Percentiles rank a stretch among this genome's conserved stretches.
Conservation (phyloP, 2,329 filamentous ascomycete species). For the Calonectria naviculata region DNA sequence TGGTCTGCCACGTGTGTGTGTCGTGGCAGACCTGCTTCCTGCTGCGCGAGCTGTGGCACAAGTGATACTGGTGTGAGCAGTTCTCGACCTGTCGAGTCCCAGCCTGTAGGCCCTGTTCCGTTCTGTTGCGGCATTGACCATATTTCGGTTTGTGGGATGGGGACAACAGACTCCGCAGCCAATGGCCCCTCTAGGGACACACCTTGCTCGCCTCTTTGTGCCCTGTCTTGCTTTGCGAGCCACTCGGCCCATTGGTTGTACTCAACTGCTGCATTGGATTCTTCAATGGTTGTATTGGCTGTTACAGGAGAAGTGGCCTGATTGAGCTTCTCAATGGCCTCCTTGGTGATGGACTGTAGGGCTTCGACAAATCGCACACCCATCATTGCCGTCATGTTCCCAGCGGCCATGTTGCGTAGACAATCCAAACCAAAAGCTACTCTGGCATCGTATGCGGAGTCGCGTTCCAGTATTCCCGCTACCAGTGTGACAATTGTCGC, state of each 20-base stretch:
- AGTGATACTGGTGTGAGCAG: not conserved
- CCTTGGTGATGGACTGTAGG: slow-evolving; percentile 33
- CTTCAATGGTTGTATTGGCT: not conserved
- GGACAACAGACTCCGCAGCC: not conserved
- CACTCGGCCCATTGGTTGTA: slow-evolving; percentile 37
- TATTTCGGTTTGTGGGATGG: not conserved
- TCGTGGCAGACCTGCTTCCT: not conserved
- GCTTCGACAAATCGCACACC: slow-evolving; percentile 41
- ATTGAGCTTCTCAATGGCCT: slow-evolving; percentile 31
- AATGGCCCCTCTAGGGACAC: not conserved
- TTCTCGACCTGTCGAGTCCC: not conserved
- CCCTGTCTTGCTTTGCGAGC: slow-evolving; percentile 26
- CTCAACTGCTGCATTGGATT: not conserved
- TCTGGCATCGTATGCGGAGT: slow-evolving; percentile 42
- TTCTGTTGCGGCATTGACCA: not conserved
- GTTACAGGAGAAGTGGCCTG: not conserved
- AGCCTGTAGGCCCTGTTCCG: not conserved
- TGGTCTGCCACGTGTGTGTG: slow-evolving; percentile 3
- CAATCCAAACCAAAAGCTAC: slow-evolving; percentile 46
- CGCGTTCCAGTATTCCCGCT: slow-evolving; percentile 47
- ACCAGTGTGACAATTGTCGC: slow-evolving; percentile 49
- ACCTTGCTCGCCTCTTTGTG: not conserved
- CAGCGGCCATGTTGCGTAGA: slow-evolving; percentile 47
- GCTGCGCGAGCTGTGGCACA: slow-evolving; percentile 1
- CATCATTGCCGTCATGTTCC: slow-evolving; percentile 39